These are phyloP conservation scores for Pleomassaria siparia DNA, from an alignment of 2,329 filamentous ascomycete species.

Conservation along the genomic window DNA sequence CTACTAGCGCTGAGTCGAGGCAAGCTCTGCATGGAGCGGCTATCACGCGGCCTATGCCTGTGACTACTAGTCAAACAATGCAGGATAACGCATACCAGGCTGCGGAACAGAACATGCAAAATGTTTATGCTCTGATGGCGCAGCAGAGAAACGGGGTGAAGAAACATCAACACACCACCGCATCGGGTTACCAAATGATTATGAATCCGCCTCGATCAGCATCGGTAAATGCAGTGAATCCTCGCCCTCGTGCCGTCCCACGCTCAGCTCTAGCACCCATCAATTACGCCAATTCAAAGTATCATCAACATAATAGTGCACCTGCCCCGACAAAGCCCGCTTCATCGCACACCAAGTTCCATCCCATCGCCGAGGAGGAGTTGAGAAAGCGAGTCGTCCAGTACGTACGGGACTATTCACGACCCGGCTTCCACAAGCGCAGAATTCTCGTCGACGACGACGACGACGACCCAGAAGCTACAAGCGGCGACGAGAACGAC, in stretches of 20 bases:
- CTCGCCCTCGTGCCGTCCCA: too few species aligned
- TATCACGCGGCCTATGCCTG: neutral
- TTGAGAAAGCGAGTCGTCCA: slow-evolving; percentile 11
- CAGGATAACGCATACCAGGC: neutral
- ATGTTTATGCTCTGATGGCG: neutral
- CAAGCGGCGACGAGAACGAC: too few species aligned
- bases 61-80: neutral
- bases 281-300: neutral
- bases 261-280: neutral
- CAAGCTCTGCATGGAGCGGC: neutral
- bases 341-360: too few species aligned
- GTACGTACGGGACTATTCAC: slow-evolving; percentile 15
- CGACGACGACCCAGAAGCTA: too few species aligned
- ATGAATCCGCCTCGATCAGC: too few species aligned
- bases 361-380: neutral
- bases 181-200: too few species aligned
- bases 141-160: neutral
- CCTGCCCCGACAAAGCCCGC: too few species aligned
- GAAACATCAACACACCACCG: neutral
- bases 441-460: slow-evolving; percentile 12
- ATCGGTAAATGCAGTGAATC: too few species aligned
- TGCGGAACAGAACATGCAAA: neutral
- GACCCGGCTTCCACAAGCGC: slow-evolving; percentile 9
- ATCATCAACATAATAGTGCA: too few species aligned
- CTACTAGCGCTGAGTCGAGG: too few species aligned